These are phyloP conservation scores for Cercospora zeina DNA, from an alignment of 2,329 filamentous ascomycete genomes.

Conservation along the genomic window DNA sequence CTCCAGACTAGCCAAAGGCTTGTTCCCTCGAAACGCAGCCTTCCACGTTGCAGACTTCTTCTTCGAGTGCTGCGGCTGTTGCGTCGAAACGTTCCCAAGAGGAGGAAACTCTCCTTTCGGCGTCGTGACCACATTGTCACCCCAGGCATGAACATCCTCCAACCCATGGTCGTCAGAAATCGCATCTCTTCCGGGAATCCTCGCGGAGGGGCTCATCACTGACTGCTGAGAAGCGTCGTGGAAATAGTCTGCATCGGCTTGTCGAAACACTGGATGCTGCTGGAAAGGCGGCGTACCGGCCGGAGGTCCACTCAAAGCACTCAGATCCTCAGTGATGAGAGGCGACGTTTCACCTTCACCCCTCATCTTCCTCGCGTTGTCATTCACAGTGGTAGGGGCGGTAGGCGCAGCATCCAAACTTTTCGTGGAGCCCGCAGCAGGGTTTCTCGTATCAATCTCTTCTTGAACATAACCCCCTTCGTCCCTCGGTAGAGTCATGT, in stretches of 20 bases:
- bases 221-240: constrained; percentile 9
- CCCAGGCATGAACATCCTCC: constrained; percentile 12
- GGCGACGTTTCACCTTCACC: neutral
- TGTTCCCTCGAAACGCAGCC: neutral
- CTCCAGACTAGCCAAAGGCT: constrained; percentile 15
- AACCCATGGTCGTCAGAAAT: constrained; percentile 29
- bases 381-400: neutral
- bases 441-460: constrained; percentile 20
- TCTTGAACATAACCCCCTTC: constrained; percentile 26
- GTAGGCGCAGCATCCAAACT: neutral
- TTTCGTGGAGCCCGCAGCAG: neutral
- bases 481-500: constrained; percentile 32
- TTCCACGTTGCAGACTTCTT: constrained; percentile 4
- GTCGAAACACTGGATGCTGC: constrained; percentile 32
- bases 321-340: constrained; percentile 27
- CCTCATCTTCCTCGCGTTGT: neutral
- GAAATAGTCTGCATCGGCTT: constrained; percentile 29
- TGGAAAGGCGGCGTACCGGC: constrained; percentile 31
- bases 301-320: constrained; percentile 30
- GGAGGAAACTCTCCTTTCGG: neutral
- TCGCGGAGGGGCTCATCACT: neutral
- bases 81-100: constrained; percentile 21
- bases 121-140: constrained; percentile 6
- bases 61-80: constrained; percentile 30
- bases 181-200: constrained; percentile 5